Evolutionary conservation across 768 basidiomycete species (phyloP).

Genomic region (Tylopilus vinaceipallidus): DNA sequence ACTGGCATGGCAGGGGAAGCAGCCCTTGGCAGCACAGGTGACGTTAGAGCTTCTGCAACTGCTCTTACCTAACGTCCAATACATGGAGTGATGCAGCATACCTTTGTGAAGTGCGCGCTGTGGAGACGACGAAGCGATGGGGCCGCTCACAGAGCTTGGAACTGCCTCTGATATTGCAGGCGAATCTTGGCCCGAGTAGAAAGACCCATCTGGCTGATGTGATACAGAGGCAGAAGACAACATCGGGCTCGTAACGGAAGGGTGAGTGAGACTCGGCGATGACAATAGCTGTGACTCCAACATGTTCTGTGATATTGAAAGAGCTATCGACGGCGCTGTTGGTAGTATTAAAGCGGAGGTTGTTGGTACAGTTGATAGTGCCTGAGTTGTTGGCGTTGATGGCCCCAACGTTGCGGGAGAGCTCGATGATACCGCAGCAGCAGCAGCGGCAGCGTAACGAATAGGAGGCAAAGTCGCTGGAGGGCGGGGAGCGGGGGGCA

Average conservation of each 20-base stretch:
- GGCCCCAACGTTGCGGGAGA: conserved; percentile 23
- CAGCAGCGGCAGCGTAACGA: conserved; percentile 90
- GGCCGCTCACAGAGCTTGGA: conserved; percentile 42
- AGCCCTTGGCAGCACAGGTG: conserved; percentile 42
- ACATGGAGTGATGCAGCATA: conserved; percentile 27
- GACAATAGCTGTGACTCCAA: conserved; percentile 45
- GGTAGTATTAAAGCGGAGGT: conserved; percentile 39
- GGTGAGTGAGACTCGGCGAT: conserved; percentile 85
- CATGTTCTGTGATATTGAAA: conserved; percentile 33
- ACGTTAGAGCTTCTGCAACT: conserved; percentile 42
- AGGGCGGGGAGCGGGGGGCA: conserved; percentile 55
- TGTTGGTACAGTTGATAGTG: conserved; percentile 33
- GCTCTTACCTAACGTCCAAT: conserved; percentile 20
- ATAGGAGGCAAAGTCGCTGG: conserved; percentile 70
- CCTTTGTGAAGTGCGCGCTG: conserved; percentile 53
- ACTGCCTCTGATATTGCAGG: conserved; percentile 71
- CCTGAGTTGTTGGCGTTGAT: conserved; percentile 34
- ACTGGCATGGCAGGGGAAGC: conserved; percentile 45
- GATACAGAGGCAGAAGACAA: conserved; percentile 66
- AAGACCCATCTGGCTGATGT: conserved; percentile 64
- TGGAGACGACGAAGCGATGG: conserved; percentile 60
- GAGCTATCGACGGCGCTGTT: conserved; percentile 37
- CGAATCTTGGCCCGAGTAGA: conserved; percentile 70
- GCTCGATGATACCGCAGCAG: conserved; percentile 36
- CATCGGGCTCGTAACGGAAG: conserved; percentile 79